phyloP scores from a whole-genome alignment of 345 rosid species.

The Lagerstroemia speciosa region DNA sequence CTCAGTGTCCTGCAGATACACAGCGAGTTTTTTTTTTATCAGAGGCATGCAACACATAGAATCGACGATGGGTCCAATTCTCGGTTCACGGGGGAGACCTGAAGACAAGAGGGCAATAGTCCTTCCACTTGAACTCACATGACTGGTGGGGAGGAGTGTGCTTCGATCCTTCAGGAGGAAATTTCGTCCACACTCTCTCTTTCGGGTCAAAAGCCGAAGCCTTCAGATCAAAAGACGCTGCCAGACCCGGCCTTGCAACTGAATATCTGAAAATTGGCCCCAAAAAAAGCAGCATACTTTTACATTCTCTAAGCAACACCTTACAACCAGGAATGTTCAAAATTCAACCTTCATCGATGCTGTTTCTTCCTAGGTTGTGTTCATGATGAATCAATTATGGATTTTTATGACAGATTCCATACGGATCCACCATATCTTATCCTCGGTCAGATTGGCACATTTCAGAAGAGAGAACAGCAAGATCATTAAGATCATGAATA shows the following conservation, averaged over 20 bases:
- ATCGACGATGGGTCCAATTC: neutral
- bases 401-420: too few relatives aligned
- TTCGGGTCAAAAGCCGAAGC: slow-evolving; percentile 65
- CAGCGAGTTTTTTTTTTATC: neutral
- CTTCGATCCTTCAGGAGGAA: slow-evolving; percentile 72
- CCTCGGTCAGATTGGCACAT: neutral
- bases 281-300: neutral
- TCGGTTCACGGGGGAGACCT: slow-evolving; percentile 23
- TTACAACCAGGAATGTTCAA: neutral
- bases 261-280: slow-evolving; percentile 26
- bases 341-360: too few relatives aligned
- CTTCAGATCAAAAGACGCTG: slow-evolving; percentile 40
- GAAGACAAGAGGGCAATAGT: slow-evolving; percentile 74
- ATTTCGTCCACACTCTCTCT: slow-evolving; percentile 70
- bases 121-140: slow-evolving; percentile 66
- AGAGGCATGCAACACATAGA: neutral
- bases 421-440: neutral
- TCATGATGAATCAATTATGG: too few relatives aligned
- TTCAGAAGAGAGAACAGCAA: neutral
- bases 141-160: slow-evolving; percentile 65
- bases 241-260: slow-evolving; percentile 70
- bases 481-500: neutral
- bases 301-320: neutral
- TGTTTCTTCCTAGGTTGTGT: too few relatives aligned
- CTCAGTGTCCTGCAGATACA: slow-evolving; percentile 59